Evolutionary conservation across 2,329 filamentous ascomycete species (phyloP), one percentile per base, ranked within the genome.

Genomic region (Aspergillus chevalieri): DNA sequence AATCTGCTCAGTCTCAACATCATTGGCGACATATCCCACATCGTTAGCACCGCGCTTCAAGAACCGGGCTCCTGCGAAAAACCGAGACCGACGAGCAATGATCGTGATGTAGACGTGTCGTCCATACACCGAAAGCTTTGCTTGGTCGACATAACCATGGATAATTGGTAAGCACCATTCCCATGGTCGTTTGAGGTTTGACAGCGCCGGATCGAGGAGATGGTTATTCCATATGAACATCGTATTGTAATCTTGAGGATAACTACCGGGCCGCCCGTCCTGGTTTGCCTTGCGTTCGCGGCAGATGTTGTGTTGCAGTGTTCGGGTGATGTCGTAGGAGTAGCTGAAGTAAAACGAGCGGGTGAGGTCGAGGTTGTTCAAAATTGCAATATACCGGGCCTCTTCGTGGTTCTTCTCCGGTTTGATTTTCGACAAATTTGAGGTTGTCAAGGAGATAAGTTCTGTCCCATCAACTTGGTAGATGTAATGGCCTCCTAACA

Each of bases 141-240:
- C 85, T 70, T 98, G 93, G 62, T 96, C 89, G 54, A 98, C 89
- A 66, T 95, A 97, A 3, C 93, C 93, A 67, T 98, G 92, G 42
- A 96, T 92, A 50, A 97, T 87, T 0, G 93, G 91, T 21, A 94
- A 80, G 66, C 92, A 98, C 93, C 93, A 98, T 64, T 97, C 90
- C 64, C 89, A 95, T 0, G 89, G 84, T 59, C 91, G 87, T 54
- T 86, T 85, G 36, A 98, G 74, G 5, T 79, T 79, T 15, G 75
- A 71, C 10, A 80, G 75, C 0, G 86, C 89, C 0, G 93, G 91
- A 52, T 85, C 78, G 15, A 98, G 78, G 4, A 98, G 78, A 67
- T 96, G 87, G 58, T 88, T 83, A 60, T 98, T 98, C 93, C 93
- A 98, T 2, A 97, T 87, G 65, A 98, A 98, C 93, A 98, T 98